Conservation (phyloP, 352 stramenopile species). For the Phytophthora rubi region DNA sequence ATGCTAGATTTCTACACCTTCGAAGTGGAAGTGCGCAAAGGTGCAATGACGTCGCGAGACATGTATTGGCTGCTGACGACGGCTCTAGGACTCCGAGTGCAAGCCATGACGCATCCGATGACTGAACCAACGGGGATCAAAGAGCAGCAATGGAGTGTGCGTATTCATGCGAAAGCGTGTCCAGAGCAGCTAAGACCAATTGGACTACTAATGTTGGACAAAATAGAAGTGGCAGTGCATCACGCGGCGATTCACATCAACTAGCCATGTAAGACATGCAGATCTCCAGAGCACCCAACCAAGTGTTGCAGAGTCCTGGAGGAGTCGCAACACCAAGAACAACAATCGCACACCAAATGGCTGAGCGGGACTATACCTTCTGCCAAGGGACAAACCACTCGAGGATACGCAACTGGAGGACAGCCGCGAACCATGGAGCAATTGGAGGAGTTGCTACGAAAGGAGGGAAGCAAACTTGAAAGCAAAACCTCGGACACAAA, state of each 20-base stretch:
- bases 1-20: neutral
- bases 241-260: neutral
- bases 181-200: neutral
- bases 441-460: neutral
- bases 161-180: neutral
- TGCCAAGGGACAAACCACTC: neutral
- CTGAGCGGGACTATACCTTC: neutral
- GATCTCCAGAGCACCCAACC: neutral
- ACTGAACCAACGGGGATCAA: neutral
- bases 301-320: neutral
- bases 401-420: neutral
- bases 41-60: neutral
- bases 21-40: neutral
- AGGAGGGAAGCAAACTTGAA: neutral
- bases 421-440: neutral
- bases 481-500: neutral
- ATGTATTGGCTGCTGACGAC: neutral
- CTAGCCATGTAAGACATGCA: neutral
- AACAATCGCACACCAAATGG: neutral
- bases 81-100: neutral
- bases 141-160: neutral
- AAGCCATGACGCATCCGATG: neutral
- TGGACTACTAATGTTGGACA: neutral
- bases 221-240: neutral
- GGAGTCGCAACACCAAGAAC: neutral